Evolutionary conservation across 257 asterid genomes (phyloP), one percentile per base, ranked within the genome.

Genomic region (Ballota nigra): DNA sequence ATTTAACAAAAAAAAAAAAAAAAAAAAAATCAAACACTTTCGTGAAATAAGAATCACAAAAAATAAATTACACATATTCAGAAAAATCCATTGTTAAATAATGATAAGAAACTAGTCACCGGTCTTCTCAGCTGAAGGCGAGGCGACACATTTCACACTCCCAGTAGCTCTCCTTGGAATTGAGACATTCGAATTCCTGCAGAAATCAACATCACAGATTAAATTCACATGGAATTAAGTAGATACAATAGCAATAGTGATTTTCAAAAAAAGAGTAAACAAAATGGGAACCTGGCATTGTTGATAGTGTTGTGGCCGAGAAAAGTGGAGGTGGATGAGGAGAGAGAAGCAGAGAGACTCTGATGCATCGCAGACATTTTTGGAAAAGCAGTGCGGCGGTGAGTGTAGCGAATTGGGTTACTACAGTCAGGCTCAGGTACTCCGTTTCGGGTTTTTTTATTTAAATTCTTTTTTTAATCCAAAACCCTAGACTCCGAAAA

Each of bases 361-460:
- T 84, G 88, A 40, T 82, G 89, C 81, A 88, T 68, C 8, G 79
- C 85, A 24, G 95, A 80, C 98, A 92, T 88, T 66, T 63, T 75
- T 19, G 70, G 38, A 8, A 45, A 38, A 20, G 68, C 40, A 53
- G 79, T 1, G 64, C 0, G 13, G 12, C 1, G 40, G 4, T 49
- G 77, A 28, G 52, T 2, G 41, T 19, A 12, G 34, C 47, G 59
- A 13, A n/a, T n/a, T n/a, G 34, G 9, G 69, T 29, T 61, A 24
- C 36, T 23, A n/a, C 59, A 18, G 1, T 24, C 49, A 47, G 60
- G 36, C 73, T 29, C n/a, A 6, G 5, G 33, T 28, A 73, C 65
- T 77, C 64, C 74, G 47, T 45, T 24, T 28, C n/a, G n/a, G n/a
- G n/a, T n/a, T n/a, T n/a, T n/a, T 41, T 16, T 28, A 10, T 22